Conservation (phyloP, 495 filamentous ascomycete species). For the Lepidopterella palustris region DNA sequence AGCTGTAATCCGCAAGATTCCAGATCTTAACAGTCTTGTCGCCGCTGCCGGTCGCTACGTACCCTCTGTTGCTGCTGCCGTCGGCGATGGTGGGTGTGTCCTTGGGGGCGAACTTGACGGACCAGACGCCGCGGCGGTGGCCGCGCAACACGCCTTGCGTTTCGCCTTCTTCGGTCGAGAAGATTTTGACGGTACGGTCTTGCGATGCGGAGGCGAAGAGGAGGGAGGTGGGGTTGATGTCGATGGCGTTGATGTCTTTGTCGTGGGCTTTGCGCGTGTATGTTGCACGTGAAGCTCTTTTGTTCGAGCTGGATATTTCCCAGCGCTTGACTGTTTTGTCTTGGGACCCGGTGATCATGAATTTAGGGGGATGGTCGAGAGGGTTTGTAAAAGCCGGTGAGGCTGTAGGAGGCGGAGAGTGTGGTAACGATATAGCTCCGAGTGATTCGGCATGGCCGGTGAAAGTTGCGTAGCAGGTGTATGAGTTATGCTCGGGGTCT, state of each 20-base stretch:
- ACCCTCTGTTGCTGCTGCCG: slow-evolving; percentile 55
- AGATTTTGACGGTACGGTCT: slow-evolving; percentile 94
- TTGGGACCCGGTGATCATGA: slow-evolving; percentile 84
- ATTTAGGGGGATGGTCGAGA: slow-evolving; percentile 71
- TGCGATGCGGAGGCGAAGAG: slow-evolving; percentile 94
- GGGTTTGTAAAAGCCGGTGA: slow-evolving; percentile 61
- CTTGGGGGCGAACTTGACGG: slow-evolving; percentile 76
- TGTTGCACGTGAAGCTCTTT: slow-evolving; percentile 38
- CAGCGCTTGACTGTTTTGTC: slow-evolving; percentile 92
- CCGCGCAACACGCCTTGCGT: slow-evolving; percentile 82
- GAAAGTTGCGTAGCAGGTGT: slow-evolving; percentile 70
- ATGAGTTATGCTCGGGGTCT: slow-evolving; percentile 68
- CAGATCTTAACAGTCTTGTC: slow-evolving; percentile 96
- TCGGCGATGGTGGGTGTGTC: slow-evolving; percentile 61
- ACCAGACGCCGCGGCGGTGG: slow-evolving; percentile 92
- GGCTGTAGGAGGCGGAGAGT: slow-evolving; percentile 52
- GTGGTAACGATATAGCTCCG: slow-evolving; percentile 82
- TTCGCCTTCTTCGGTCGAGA: slow-evolving; percentile 82
- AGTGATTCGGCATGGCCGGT: slow-evolving; percentile 92
- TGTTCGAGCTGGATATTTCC: slow-evolving; percentile 48
- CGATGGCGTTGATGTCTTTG: slow-evolving; percentile 96
- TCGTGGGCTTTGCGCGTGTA: slow-evolving; percentile 94
- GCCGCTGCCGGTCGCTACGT: slow-evolving; percentile 80
- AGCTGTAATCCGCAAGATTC: slow-evolving; percentile 89
- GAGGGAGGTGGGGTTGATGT: slow-evolving; percentile 57